A percentile compares a stretch with the other conserved stretches of the same genome.
Conservation (phyloP, 306 rosid genomes). For the Myrica gale region DNA sequence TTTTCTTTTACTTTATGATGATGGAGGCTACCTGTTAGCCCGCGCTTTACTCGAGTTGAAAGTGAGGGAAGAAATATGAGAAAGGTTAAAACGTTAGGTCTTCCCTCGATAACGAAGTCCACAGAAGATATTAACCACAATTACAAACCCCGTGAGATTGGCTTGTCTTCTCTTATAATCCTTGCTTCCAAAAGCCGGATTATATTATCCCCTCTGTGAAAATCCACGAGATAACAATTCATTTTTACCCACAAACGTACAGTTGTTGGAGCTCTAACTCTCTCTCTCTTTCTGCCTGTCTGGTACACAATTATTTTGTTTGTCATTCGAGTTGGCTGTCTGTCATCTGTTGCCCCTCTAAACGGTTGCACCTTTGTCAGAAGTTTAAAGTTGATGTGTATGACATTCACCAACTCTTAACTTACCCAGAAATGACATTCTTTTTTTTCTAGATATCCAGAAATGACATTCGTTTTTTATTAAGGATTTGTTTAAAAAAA, state of each 20-base stretch:
- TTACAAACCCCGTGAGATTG: not conserved
- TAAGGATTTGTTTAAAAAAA: no score
- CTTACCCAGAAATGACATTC: no score
- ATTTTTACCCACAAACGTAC: not conserved
- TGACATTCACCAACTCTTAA: not conserved
- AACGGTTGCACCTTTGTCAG: not conserved
- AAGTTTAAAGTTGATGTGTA: not conserved
- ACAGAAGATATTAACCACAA: not conserved
- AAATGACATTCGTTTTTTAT: no score
- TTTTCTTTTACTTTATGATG: not conserved
- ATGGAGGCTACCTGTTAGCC: not conserved
- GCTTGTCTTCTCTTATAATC: not conserved
- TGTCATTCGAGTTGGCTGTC: no score
- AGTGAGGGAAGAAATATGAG: constrained; percentile 13
- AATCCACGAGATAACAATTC: not conserved
- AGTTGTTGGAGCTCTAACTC: not conserved
- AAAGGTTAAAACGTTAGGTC: constrained; percentile 30
- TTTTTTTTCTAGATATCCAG: no score
- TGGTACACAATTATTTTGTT: not conserved
- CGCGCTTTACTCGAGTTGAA: constrained; percentile 17
- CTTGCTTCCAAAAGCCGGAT: constrained; percentile 12
- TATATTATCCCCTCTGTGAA: no score
- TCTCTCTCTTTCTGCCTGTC: not conserved
- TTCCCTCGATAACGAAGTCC: constrained; percentile 16
- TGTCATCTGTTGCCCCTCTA: no score